A percentile compares a stretch with the other conserved stretches of the same genome.
Conservation (phyloP, 257 asterid genomes). For the Anisodus acutangulus region DNA sequence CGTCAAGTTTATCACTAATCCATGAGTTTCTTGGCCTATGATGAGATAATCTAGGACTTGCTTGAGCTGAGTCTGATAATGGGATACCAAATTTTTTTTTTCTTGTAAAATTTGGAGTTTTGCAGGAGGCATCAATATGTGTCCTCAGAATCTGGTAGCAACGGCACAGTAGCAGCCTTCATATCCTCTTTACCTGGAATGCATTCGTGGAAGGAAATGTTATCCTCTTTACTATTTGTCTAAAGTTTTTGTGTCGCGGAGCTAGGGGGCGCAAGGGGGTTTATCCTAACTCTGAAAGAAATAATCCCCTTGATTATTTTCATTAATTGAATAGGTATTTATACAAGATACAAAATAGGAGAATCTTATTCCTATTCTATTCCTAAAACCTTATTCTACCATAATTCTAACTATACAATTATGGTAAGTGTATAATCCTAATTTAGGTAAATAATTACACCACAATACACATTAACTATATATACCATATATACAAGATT, state of each 20-base stretch:
- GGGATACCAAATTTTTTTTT: slow-evolving; percentile 64
- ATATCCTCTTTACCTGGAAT: slow-evolving; percentile 54
- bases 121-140: slow-evolving; percentile 44
- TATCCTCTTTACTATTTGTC: not conserved
- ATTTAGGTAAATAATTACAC: no score
- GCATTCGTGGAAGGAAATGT: not conserved
- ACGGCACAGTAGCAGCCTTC: slow-evolving; percentile 49
- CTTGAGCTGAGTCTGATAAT: slow-evolving; percentile 73
- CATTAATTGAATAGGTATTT: no score
- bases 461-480: no score
- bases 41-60: slow-evolving; percentile 64
- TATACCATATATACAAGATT: no score
- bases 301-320: no score
- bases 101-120: slow-evolving; percentile 57
- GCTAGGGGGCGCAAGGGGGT: no score
- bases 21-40: slow-evolving; percentile 42
- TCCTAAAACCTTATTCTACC: no score
- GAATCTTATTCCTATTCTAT: no score
- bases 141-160: slow-evolving; percentile 52
- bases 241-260: not conserved
- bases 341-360: no score
- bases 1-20: slow-evolving; percentile 33
- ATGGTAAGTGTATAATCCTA: no score
- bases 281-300: no score
- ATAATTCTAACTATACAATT: no score